Percentiles rank a stretch among this genome's conserved stretches.
Conservation (phyloP, 805 yeast species). For the Candida oleophila region DNA sequence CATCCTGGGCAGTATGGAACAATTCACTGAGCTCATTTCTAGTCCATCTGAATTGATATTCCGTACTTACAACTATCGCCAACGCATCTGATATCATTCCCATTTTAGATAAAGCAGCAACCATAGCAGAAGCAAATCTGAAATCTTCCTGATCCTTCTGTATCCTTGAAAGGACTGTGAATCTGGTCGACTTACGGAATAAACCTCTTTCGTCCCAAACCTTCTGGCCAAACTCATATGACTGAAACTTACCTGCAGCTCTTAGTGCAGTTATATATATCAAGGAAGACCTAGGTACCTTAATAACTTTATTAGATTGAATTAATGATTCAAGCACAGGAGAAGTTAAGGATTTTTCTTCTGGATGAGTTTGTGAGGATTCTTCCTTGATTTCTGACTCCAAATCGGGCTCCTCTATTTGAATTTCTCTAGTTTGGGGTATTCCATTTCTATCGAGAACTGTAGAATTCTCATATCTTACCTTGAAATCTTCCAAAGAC, state of each 20-base stretch:
- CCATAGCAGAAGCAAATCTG: conserved; percentile 72
- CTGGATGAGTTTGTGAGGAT: not conserved
- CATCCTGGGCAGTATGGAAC: conserved; percentile 27
- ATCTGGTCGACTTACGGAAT: conserved; percentile 56
- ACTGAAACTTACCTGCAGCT: conserved; percentile 60
- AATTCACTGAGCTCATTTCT: conserved; percentile 34
- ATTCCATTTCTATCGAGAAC: conserved; percentile 24
- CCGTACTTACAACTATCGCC: conserved; percentile 64
- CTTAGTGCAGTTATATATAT: conserved; percentile 61
- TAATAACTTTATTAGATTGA: not conserved
- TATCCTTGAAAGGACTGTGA: conserved; percentile 37
- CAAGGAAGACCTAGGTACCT: conserved; percentile 34
- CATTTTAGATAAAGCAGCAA: conserved; percentile 53
- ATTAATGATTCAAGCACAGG: not conserved
- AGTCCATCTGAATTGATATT: conserved; percentile 70
- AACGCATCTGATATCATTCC: conserved; percentile 67
- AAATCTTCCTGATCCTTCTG: conserved; percentile 52
- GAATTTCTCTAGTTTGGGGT: conserved; percentile 14
- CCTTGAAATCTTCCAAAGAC: conserved; percentile 29
- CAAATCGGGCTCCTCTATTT: conserved; percentile 17
- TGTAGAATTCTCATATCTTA: conserved; percentile 29
- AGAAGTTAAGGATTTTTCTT: not conserved
- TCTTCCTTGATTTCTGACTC: conserved; percentile 8
- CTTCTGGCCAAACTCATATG: conserved; percentile 56
- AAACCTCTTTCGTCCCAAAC: conserved; percentile 81